phyloP scores from a whole-genome alignment of 805 yeast species.

The Metschnikowia koreensis region DNA sequence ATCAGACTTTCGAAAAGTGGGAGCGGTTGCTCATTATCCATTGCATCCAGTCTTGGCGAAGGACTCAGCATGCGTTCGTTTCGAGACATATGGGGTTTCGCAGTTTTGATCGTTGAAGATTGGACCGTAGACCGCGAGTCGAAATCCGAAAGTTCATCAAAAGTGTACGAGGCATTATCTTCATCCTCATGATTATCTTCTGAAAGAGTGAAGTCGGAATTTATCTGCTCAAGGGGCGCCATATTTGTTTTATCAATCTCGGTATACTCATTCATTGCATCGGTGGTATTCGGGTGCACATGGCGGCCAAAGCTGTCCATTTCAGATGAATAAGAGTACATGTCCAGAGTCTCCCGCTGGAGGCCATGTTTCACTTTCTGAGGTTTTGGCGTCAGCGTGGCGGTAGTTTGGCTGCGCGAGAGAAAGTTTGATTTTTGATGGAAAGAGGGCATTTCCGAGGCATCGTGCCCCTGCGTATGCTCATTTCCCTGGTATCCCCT shows the following conservation, averaged over 20 bases:
- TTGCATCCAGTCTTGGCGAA: slow-evolving; percentile 5
- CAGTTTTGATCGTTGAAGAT: slow-evolving; percentile 1
- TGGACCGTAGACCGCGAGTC: slow-evolving; percentile 6
- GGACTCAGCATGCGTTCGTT: neutral
- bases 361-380: slow-evolving; percentile 14
- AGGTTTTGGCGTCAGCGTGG: slow-evolving; percentile 41
- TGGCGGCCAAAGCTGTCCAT: slow-evolving; percentile 31
- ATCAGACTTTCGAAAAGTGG: slow-evolving; percentile 12
- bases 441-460: neutral
- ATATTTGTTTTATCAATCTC: slow-evolving; percentile 10
- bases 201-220: neutral
- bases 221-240: neutral
- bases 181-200: neutral
- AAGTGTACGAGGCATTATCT: slow-evolving; percentile 27
- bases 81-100: neutral
- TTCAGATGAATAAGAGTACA: slow-evolving; percentile 28
- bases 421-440: slow-evolving; percentile 8
- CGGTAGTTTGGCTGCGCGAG: slow-evolving; percentile 21
- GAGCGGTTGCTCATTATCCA: neutral
- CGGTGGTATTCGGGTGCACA: slow-evolving; percentile 5
- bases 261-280: slow-evolving; percentile 12
- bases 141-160: slow-evolving; percentile 27
- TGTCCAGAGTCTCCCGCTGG: slow-evolving; percentile 5
- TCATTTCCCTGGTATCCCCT: slow-evolving; percentile 23
- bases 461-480: neutral